A percentile compares a stretch with the other conserved stretches of the same genome.
phyloP scores from a whole-genome alignment of 2,329 filamentous ascomycete species.

The Claviceps humidiphila region DNA sequence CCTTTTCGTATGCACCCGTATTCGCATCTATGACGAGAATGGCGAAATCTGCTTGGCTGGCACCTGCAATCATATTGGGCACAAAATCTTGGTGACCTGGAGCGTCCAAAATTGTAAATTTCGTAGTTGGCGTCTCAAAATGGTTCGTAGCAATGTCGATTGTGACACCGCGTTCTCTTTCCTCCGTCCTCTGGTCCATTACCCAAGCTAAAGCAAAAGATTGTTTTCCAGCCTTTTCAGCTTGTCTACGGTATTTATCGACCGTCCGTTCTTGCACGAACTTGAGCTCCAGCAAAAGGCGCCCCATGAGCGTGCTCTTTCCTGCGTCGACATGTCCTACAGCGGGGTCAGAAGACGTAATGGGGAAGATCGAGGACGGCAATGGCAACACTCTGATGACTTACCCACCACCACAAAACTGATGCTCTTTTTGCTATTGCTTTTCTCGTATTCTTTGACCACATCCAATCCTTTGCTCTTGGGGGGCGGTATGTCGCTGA shows the following conservation, averaged over 20 bases:
- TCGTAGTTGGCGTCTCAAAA: conserved; percentile 77
- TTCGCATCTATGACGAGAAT: conserved; percentile 88
- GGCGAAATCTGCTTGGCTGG: conserved; percentile 90
- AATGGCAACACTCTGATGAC: conserved; percentile 13
- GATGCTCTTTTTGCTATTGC: conserved; percentile 62
- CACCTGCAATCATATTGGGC: conserved; percentile 97
- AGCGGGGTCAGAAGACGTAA: neutral
- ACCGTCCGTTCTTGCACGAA: conserved; percentile 80
- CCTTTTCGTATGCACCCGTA: conserved; percentile 84
- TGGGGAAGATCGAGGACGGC: neutral
- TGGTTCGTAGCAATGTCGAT: conserved; percentile 94
- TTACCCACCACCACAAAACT: conserved; percentile 89
- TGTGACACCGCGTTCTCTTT: conserved; percentile 79
- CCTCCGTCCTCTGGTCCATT: conserved; percentile 81
- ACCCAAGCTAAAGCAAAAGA: conserved; percentile 98
- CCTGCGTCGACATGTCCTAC: conserved; percentile 90
- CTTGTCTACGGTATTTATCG: conserved; percentile 78
- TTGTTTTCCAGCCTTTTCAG: conserved; percentile 81
- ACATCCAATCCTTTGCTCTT: conserved; percentile 77
- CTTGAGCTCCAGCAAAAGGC: conserved; percentile 78
- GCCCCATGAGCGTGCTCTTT: conserved; percentile 95
- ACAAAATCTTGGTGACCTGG: conserved; percentile 94
- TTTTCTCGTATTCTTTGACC: conserved; percentile 63
- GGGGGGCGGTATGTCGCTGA: conserved; percentile 41
- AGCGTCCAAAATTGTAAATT: conserved; percentile 89